Evolutionary conservation across 1,284 basidiomycete genomes (phyloP).

Genomic region (Tetrapyrgos nigripes): DNA sequence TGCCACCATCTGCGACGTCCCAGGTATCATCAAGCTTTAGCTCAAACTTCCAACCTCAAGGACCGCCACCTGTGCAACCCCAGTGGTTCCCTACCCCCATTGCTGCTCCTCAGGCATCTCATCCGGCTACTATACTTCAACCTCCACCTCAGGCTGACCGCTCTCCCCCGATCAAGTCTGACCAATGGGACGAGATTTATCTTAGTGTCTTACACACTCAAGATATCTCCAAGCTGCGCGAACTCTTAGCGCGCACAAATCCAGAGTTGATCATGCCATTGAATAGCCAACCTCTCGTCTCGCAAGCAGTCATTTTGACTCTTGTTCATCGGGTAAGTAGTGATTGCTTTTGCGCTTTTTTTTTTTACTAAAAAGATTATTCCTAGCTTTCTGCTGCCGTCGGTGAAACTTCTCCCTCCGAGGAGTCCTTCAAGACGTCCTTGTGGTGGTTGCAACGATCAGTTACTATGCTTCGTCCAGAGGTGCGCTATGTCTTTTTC

Average conservation of each 20-base stretch:
- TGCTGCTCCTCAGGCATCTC: constrained; percentile 67
- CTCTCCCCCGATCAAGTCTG: constrained; percentile 63
- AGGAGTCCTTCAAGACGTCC: constrained; percentile 79
- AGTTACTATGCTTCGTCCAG: constrained; percentile 70
- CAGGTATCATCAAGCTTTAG: constrained; percentile 10
- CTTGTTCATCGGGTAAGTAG: constrained; percentile 76
- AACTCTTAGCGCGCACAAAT: constrained; percentile 73
- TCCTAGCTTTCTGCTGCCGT: constrained; percentile 71
- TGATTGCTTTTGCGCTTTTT: constrained; percentile 2
- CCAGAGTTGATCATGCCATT: constrained; percentile 81
- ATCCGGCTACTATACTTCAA: constrained; percentile 76
- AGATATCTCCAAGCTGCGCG: constrained; percentile 73
- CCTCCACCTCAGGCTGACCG: constrained; percentile 45
- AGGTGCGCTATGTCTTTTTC: constrained; percentile 47
- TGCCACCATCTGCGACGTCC: constrained; percentile 22
- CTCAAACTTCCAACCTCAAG: neutral
- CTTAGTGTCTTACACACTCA: constrained; percentile 74
- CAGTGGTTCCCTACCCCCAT: constrained; percentile 18
- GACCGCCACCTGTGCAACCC: constrained; percentile 22
- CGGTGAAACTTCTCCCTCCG: constrained; percentile 74
- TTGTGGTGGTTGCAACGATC: constrained; percentile 86
- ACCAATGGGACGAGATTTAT: constrained; percentile 86
- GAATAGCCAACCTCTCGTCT: constrained; percentile 69
- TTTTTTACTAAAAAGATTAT: constrained; percentile 15
- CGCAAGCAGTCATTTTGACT: constrained; percentile 82